A percentile compares a stretch with the other conserved stretches of the same genome.
phyloP scores from a whole-genome alignment of 768 basidiomycete species.

The Tylopilus intermedius region DNA sequence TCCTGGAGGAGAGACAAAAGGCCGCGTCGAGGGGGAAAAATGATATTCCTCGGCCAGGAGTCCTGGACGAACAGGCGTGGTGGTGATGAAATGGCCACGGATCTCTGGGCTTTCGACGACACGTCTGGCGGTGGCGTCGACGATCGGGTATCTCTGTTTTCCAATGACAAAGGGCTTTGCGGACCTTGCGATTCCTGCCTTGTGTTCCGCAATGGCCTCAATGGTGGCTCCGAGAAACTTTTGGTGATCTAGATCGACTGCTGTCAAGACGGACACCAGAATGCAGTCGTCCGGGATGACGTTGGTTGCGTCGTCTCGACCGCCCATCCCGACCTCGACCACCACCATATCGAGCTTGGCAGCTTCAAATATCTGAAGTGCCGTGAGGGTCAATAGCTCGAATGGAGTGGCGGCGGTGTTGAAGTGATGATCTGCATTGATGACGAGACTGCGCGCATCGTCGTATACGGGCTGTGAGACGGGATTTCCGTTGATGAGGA shows the following conservation, averaged over 20 bases:
- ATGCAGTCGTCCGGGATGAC: conserved; percentile 66
- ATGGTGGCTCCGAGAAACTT: conserved; percentile 79
- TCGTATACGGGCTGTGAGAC: conserved; percentile 48
- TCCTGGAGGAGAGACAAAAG: conserved; percentile 33
- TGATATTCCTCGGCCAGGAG: conserved; percentile 31
- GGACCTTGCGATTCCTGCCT: conserved; percentile 70
- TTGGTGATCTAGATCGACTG: conserved; percentile 92
- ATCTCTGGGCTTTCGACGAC: conserved; percentile 35
- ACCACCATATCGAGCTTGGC: conserved; percentile 73
- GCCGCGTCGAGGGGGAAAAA: conserved; percentile 31
- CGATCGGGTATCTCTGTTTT: conserved; percentile 49
- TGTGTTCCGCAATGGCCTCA: conserved; percentile 71
- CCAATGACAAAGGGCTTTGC: conserved; percentile 65
- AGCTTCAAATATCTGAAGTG: conserved; percentile 69
- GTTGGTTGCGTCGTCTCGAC: conserved; percentile 89
- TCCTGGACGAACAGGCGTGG: conserved; percentile 31
- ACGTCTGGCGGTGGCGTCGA: conserved; percentile 40
- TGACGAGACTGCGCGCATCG: conserved; percentile 42
- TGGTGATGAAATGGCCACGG: conserved; percentile 40
- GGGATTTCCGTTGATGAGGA: conserved; percentile 57
- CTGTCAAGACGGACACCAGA: conserved; percentile 74
- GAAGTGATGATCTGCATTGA: conserved; percentile 41
- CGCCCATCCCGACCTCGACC: conserved; percentile 94
- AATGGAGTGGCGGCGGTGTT: conserved; percentile 60
- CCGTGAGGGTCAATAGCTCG: conserved; percentile 81